These are phyloP conservation scores for Glonium stellatum DNA, from an alignment of 495 filamentous ascomycete species.

Conservation along the genomic window DNA sequence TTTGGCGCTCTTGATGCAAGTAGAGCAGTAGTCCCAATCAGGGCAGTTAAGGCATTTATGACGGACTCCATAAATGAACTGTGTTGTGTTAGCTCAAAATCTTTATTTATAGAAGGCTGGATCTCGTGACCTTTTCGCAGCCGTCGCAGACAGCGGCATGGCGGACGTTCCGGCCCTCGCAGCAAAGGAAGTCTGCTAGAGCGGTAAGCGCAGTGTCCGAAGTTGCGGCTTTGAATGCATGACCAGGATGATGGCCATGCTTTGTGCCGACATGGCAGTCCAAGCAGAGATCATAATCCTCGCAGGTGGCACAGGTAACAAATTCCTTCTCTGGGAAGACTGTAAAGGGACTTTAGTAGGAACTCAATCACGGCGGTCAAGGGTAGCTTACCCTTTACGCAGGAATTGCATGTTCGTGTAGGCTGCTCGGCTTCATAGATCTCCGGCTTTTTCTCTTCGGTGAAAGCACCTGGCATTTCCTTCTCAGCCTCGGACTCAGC, in stretches of 20 bases:
- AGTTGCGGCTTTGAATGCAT: conserved; percentile 65
- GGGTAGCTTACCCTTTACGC: conserved; percentile 59
- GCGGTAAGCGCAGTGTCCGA: conserved; percentile 49
- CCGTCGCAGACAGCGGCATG: conserved; percentile 93
- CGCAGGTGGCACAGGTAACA: conserved; percentile 76
- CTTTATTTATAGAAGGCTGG: not conserved
- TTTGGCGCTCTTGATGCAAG: conserved; percentile 59
- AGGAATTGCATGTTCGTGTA: conserved; percentile 87
- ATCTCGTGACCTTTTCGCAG: conserved; percentile 66
- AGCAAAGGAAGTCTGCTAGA: conserved; percentile 55
- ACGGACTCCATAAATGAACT: conserved; percentile 78
- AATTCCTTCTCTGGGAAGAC: conserved; percentile 70
- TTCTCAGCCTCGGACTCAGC: conserved; percentile 26
- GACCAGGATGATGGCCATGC: conserved; percentile 90
- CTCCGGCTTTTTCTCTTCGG: conserved; percentile 33
- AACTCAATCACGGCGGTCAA: too few relatives aligned
- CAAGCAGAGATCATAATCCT: conserved; percentile 88
- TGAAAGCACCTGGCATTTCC: conserved; percentile 41
- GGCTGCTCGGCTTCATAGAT: conserved; percentile 32
- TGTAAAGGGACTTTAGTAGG: conserved; percentile 27
- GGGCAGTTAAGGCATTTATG: conserved; percentile 97
- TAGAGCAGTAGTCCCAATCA: conserved; percentile 93
- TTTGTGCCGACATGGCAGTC: conserved; percentile 64
- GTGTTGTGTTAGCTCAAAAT: conserved; percentile 27
- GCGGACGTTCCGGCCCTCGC: conserved; percentile 69